These are phyloP conservation scores for Galerina marginata DNA, from an alignment of 768 basidiomycete species.

Conservation along the genomic window DNA sequence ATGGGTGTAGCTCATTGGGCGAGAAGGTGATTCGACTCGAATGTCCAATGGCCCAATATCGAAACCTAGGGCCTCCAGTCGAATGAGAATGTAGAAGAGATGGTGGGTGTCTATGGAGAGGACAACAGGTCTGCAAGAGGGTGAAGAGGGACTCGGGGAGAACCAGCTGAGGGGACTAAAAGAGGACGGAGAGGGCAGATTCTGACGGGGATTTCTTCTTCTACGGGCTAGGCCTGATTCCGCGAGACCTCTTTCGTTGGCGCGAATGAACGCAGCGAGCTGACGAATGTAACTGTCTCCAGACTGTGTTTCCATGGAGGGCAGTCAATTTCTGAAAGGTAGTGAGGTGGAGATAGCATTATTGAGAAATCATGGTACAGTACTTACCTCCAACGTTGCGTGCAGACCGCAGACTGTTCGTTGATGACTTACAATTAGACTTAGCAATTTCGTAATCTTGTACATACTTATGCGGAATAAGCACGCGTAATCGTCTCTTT, in stretches of 20 bases:
- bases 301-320: slow-evolving; percentile 49
- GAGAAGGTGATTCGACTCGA: slow-evolving; percentile 70
- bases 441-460: slow-evolving; percentile 14
- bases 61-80: slow-evolving; percentile 81
- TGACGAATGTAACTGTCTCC: slow-evolving; percentile 81
- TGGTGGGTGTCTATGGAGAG: slow-evolving; percentile 80
- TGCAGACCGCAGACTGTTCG: too few species aligned
- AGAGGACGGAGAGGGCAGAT: slow-evolving; percentile 37
- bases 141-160: slow-evolving; percentile 32
- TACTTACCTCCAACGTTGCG: background rate
- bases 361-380: background rate
- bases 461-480: background rate
- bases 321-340: slow-evolving; percentile 1
- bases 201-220: slow-evolving; percentile 36
- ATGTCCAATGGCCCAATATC: slow-evolving; percentile 83
- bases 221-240: slow-evolving; percentile 60
- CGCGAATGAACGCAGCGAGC: slow-evolving; percentile 72
- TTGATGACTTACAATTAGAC: background rate
- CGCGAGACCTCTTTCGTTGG: slow-evolving; percentile 76
- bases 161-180: slow-evolving; percentile 58
- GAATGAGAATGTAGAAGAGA: slow-evolving; percentile 87
- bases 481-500: slow-evolving; percentile 26
- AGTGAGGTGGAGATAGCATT: background rate
- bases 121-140: slow-evolving; percentile 59
- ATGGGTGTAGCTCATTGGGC: slow-evolving; percentile 78